These are phyloP conservation scores for Entomortierella beljakovae DNA, from an alignment of 192 early-diverging fungal species.

Conservation along the genomic window DNA sequence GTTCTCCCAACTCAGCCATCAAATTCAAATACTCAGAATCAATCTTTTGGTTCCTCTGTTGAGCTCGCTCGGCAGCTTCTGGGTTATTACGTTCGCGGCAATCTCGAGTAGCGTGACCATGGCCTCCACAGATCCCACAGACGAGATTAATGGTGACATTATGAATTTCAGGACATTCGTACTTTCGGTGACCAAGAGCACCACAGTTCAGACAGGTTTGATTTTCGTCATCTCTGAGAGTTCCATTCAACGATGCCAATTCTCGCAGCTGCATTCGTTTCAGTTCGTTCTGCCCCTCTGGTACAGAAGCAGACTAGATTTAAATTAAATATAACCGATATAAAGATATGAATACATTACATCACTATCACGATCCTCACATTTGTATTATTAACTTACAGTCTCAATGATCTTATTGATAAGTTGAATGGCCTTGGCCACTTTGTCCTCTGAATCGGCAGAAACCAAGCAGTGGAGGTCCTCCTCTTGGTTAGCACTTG, in stretches of 20 bases:
- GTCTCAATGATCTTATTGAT: constrained; percentile 96
- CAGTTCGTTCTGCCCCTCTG: constrained; percentile 95
- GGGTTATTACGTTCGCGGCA: constrained; percentile 91
- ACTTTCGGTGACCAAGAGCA: constrained; percentile 86
- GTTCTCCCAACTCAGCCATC: constrained; percentile 93
- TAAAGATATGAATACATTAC: too few relatives aligned
- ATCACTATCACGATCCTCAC: neutral
- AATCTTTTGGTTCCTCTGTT: constrained; percentile 85
- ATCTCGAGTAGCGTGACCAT: constrained; percentile 94
- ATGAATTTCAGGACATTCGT: constrained; percentile 89
- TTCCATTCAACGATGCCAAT: constrained; percentile 95
- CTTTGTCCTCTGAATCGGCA: constrained; percentile 90
- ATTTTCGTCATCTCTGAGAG: constrained; percentile 94
- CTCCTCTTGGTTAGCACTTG: constrained; percentile 73
- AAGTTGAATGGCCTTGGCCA: constrained; percentile 84
- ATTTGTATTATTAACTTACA: constrained; percentile 56
- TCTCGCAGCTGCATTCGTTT: constrained; percentile 96
- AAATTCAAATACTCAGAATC: constrained; percentile 92
- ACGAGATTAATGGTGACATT: constrained; percentile 90
- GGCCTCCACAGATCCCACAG: constrained; percentile 90
- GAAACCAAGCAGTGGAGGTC: constrained; percentile 93
- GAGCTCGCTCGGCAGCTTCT: constrained; percentile 73
- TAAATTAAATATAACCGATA: neutral
- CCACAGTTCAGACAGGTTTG: constrained; percentile 97
- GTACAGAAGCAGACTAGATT: constrained; percentile 80